Base-by-base conservation (phyloP, 768 basidiomycete genomes). In the Nidularia sp. region DNA sequence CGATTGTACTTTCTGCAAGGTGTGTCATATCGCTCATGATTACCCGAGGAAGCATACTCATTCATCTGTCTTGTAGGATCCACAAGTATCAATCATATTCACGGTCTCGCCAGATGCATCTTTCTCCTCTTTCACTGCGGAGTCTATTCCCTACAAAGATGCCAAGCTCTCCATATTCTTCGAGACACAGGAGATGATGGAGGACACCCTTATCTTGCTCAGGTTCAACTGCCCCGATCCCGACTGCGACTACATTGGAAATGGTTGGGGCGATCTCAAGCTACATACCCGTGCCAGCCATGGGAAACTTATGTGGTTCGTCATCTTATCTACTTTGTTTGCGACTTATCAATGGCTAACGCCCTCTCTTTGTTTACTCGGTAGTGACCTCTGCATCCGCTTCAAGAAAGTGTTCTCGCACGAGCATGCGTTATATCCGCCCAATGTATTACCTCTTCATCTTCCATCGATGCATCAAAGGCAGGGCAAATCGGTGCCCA, bases 1-100 rank as follows among this genome's bases (percentile, higher is more conserved):
- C 41, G 90, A 94, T 10, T 98, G 96, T 63, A 92, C 96, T 0
- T 97, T 97, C 66, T 99, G 96, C 79, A 98, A 98, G 81, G 93
- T 88, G 49, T 9, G 5, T 50, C 10, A 15, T 34, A 48, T 97
- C 66, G 98, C 94, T 79, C 98, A 98, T 18, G 81, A 91, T 88
- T 18, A 18, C 18, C 18, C 18, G 1, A 7, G 79, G 66, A 12
- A 31, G 36, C 5, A 6, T 51, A 55, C 48, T 25, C 31, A 10
- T 47, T 18, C 4, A 18, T 25, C 46, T 45, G 34, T 33, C 49
- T 48, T 45, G 4, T 57, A 92, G 90, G 85, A 86, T 61, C 80
- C 85, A 3, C 90, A 92, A 72, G 70, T 74, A 1, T 75, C 77
- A 1, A 76, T 92, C n/a, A 81, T 93, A 50, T 90, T 92, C 64